Evolutionary conservation across 1,284 basidiomycete genomes (phyloP), one percentile per base, ranked within the genome.

Genomic region (Stygiomarasmius scandens): DNA sequence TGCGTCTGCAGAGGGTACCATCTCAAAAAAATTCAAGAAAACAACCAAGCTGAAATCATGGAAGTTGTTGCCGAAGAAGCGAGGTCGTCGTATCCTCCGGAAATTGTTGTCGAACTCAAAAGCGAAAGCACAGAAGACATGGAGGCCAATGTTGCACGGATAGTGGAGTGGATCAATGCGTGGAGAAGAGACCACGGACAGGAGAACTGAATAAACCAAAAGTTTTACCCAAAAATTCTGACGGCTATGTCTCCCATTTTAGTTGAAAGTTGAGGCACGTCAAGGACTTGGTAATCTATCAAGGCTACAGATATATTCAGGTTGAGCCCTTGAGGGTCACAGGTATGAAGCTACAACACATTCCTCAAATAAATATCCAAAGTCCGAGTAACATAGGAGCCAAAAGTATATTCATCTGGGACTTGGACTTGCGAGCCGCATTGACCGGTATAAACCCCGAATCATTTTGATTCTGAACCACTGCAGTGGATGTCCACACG

Each of bases 41-140:
- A 99, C 72, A 96, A 99, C 74, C 90, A 96, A 66, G 95, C 96
- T 9, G 96, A 99, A 75, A 99, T 99, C 70, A 98, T 99, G 96
- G 84, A 93, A 67, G 88, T 95, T 34, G 89, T 97, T 23, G 77
- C 92, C 9, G 90, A 93, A 46, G 96, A 99, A 71, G 96, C 96
- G 2, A 81, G 87, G 36, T 85, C 87, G 41, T 92, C 92, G 0
- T 99, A 98, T 72, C 84, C 89, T 0, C 71, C 82, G 22, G 89
- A 94, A 71, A 92, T 96, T 61, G 84, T 99, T 29, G 89, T 98
- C 22, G 93, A 95, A 70, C 80, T 99, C 23, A 74, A 80, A 60
- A 95, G 92, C 69, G 91, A 96, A 69, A 83, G 78, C 16, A 85
- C 82, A 45, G 88, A 91, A 34, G 88, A 98, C 65, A 78, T 98